Evolutionary conservation across 257 asterid species (phyloP), one percentile per base, ranked within the genome.

Genomic region (Craterostigma plantagineum): DNA sequence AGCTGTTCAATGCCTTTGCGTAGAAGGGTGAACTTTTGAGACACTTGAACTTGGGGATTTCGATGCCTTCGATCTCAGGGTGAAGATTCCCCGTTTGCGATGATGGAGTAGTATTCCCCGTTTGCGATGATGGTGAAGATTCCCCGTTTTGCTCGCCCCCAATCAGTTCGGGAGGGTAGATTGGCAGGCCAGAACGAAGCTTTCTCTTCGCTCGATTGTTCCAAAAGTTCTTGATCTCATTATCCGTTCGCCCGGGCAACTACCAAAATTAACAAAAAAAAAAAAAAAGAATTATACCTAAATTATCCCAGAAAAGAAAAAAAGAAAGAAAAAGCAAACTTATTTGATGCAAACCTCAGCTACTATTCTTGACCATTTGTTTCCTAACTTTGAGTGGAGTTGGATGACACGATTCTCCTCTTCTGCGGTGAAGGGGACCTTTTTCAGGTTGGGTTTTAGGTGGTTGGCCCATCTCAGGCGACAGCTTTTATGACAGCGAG

Each of bases 101-200:
- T n/a, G n/a, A n/a, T n/a, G 30, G 30, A 23, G 30, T n/a, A 6
- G 30, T 23, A 23, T 23, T n/a, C n/a, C n/a, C n/a, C n/a, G n/a
- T n/a, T n/a, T n/a, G n/a, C n/a, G n/a, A n/a, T n/a, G n/a, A n/a
- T n/a, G n/a, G n/a, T n/a, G n/a, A n/a, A n/a, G n/a, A n/a, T n/a
- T n/a, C n/a, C n/a, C n/a, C n/a, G n/a, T n/a, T n/a, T n/a, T n/a
- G n/a, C n/a, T n/a, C n/a, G n/a, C n/a, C 6, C 33, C 56, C 40
- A 41, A 55, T 55, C 35, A 51, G 14, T 53, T 59, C 75, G 4
- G 75, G 59, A 13, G 85, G 85, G 50, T 75, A 75, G 62, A 71
- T 49, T 23, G 85, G 77, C 52, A 64, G 38, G 39, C 81, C 85
- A 7, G 68, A 65, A 14, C 85, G 73, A 34, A 65, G 75, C 14